A percentile compares a stretch with the other conserved stretches of the same genome.
These are phyloP conservation scores for Globisporangium recalcitrans DNA, from an alignment of 352 stramenopile species.

Conservation along the genomic window DNA sequence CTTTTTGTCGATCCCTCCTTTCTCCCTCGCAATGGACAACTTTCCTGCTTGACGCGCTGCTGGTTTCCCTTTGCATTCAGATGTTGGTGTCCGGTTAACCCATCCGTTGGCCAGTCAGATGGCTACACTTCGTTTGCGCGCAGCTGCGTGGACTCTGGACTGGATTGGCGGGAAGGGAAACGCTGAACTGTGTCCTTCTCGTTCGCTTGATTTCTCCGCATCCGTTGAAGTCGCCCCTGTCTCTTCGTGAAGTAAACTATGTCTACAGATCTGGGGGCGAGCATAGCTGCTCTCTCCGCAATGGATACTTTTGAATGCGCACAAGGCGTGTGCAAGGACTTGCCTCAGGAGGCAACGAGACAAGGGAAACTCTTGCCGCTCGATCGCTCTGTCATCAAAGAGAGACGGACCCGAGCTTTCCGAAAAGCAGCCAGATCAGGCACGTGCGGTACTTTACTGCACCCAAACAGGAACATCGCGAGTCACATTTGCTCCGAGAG, in stretches of 20 bases:
- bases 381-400: not conserved
- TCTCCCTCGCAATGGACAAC: slow-evolving; percentile 8
- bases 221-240: slow-evolving; percentile 10
- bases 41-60: slow-evolving; percentile 5
- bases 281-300: slow-evolving; percentile 3
- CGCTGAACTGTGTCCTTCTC: slow-evolving; percentile 4
- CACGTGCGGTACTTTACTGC: not conserved
- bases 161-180: not conserved
- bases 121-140: not conserved
- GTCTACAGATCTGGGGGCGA: slow-evolving; percentile 1
- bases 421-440: not conserved
- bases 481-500: slow-evolving; percentile 1
- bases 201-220: not conserved
- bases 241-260: slow-evolving; percentile 6
- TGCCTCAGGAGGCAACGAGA: slow-evolving; percentile 1
- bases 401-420: not conserved
- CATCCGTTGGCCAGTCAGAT: not conserved
- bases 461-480: not conserved
- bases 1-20: slow-evolving; percentile 8
- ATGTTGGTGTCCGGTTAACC: not conserved
- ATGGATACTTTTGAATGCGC: slow-evolving; percentile 12
- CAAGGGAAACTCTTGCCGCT: not conserved
- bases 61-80: slow-evolving; percentile 3
- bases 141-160: slow-evolving; percentile 8
- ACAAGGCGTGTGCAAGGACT: not conserved